These are phyloP conservation scores for Pseudovirgaria hyperparasitica DNA, from an alignment of 2,329 filamentous ascomycete species.

Conservation along the genomic window DNA sequence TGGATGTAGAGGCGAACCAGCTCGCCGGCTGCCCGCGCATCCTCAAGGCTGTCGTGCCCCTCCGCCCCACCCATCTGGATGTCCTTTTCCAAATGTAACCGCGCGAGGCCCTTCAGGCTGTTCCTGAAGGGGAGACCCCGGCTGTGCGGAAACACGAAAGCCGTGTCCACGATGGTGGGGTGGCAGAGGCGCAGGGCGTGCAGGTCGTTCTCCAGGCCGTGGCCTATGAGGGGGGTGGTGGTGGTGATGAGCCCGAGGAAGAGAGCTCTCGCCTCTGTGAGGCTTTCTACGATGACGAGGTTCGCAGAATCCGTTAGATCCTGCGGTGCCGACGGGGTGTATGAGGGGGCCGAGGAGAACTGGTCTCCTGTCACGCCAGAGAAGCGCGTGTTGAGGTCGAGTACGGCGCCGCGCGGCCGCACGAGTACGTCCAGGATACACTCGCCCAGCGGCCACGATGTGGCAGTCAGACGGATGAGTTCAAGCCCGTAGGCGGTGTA, in stretches of 20 bases:
- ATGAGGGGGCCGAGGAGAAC: conserved; percentile 48
- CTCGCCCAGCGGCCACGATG: conserved; percentile 70
- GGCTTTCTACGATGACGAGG: conserved; percentile 64
- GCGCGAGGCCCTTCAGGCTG: conserved; percentile 63
- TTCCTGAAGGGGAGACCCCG: conserved; percentile 64
- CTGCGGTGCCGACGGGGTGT: conserved; percentile 14
- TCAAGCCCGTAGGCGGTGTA: conserved; percentile 85
- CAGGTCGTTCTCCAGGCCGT: conserved; percentile 91
- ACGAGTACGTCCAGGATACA: conserved; percentile 75
- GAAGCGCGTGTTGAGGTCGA: conserved; percentile 86
- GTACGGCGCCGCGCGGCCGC: conserved; percentile 64
- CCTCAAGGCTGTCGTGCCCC: conserved; percentile 88
- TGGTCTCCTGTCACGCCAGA: conserved; percentile 77
- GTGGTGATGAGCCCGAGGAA: conserved; percentile 66
- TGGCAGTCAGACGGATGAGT: conserved; percentile 76
- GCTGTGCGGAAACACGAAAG: conserved; percentile 69
- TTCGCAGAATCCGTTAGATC: conserved; percentile 14
- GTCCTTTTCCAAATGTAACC: conserved; percentile 53
- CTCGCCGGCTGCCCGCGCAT: conserved; percentile 80
- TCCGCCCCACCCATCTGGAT: conserved; percentile 60
- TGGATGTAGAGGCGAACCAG: no score
- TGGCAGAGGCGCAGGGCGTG: conserved; percentile 78
- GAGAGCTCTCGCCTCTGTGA: conserved; percentile 59
- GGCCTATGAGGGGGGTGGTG: conserved; percentile 73
- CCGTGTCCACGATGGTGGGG: conserved; percentile 72